Evolutionary conservation across 139 green algal species (phyloP), one percentile per base, ranked within the genome.

Genomic region (Auxenochlorella pyrenoidosa): DNA sequence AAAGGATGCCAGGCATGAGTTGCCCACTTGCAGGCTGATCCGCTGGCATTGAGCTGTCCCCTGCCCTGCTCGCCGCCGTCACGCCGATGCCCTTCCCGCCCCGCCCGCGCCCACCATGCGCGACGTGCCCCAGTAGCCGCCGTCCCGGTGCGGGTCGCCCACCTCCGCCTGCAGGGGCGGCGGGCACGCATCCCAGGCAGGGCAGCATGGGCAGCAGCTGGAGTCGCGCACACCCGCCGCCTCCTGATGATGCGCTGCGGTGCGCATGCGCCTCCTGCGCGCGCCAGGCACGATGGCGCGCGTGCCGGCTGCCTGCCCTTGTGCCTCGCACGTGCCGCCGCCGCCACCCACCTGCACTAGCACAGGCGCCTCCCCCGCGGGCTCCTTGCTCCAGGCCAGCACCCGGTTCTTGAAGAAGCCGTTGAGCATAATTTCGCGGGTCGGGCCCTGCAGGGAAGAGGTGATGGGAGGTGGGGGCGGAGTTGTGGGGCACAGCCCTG

Each of bases 111-210:
- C 34, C 78, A 90, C 44, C 82, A 91, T 88, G 79, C 88, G 82
- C 40, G 54, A 75, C 18, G 88, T 91, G 44, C 88, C 83, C 89
- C 85, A 88, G 76, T 88, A 88, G 60, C 85, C 89, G 65, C 79
- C 66, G 65, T 92, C 89, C 19, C 89, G 63, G 47, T 77, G 58
- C 2, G 60, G 66, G 66, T 90, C 85, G 15, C 51, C 70, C 21
- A 92, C 77, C 54, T 90, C 59, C 0, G 79, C 89, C 71, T 85
- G 30, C 18, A 89, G 34, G 0, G 59, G 22, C 21, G 30, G 28
- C 18, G 12, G 13, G 40, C 36, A n/a, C 5, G 19, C 72, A 79
- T 30, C 18, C 34, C 3, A 54, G 34, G 24, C n/a, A 6, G 18
- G 15, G n/a, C 72, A 51, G 12, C 4, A 3, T 16, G 54, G 30